A percentile compares a stretch with the other conserved stretches of the same genome.
Conservation (phyloP, 345 rosid species). For the Lepidium sativum region DNA sequence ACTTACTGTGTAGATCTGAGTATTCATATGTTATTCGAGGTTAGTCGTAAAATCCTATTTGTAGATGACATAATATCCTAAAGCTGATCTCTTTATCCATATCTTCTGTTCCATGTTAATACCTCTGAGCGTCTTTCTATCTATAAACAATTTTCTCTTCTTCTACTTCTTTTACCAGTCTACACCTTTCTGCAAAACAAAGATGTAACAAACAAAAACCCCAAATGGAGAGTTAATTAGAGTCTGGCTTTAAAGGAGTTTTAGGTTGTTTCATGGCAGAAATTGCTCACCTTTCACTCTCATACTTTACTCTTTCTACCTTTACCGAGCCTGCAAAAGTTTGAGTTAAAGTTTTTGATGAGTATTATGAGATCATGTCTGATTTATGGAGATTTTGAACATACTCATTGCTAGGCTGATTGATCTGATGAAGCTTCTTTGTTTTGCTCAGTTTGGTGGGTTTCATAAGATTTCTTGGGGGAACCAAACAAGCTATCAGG, state of each 20-base stretch:
- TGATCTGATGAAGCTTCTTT: background rate
- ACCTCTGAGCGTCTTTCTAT: background rate
- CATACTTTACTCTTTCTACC: background rate
- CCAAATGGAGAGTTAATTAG: background rate
- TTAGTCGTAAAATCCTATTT: slow-evolving; percentile 13
- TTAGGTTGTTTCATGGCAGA: background rate
- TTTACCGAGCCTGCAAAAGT: background rate
- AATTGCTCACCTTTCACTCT: slow-evolving; percentile 5
- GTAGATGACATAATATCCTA: slow-evolving; percentile 14
- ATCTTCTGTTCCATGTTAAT: slow-evolving; percentile 3
- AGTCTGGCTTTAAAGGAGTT: background rate
- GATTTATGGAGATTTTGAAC: background rate
- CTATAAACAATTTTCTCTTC: background rate
- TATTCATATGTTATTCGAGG: slow-evolving; percentile 2
- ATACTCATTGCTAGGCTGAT: slow-evolving; percentile 12
- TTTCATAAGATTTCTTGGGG: background rate
- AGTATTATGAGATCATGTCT: background rate
- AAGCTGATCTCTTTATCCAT: background rate
- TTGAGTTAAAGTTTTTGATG: background rate
- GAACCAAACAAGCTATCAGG: slow-evolving; percentile 25
- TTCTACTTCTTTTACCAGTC: slow-evolving; percentile 11
- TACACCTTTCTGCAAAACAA: slow-evolving; percentile 5
- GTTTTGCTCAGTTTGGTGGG: background rate
- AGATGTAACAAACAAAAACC: background rate
- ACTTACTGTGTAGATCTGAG: background rate